These are phyloP conservation scores for Backusella luteola DNA, from an alignment of 192 early-diverging fungal species.

Conservation along the genomic window DNA sequence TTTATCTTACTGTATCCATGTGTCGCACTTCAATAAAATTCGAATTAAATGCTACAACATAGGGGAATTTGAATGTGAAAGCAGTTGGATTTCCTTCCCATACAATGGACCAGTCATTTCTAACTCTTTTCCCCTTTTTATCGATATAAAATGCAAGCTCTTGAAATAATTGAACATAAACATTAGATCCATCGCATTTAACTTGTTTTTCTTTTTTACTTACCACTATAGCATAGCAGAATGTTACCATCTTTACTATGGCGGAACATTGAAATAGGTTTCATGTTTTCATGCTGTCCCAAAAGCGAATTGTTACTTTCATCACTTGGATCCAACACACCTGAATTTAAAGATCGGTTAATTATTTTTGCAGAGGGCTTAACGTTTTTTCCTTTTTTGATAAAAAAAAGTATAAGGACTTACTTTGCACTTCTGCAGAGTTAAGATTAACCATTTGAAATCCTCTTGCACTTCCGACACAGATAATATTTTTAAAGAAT, in stretches of 20 bases:
- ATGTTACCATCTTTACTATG: slow-evolving; percentile 70
- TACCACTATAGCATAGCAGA: slow-evolving; percentile 90
- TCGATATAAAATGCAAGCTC: slow-evolving; percentile 94
- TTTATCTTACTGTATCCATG: slow-evolving; percentile 64
- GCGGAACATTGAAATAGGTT: slow-evolving; percentile 83
- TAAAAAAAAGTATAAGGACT: background rate
- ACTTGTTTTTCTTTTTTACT: slow-evolving; percentile 14
- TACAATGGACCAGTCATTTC: slow-evolving; percentile 75
- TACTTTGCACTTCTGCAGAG: slow-evolving; percentile 75
- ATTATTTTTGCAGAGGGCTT: background rate
- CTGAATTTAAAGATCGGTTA: slow-evolving; percentile 24
- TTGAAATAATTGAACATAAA: slow-evolving; percentile 20
- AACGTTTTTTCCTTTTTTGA: background rate
- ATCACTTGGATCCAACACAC: slow-evolving; percentile 84
- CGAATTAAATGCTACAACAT: slow-evolving; percentile 87
- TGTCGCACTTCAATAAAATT: slow-evolving; percentile 90
- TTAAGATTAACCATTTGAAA: slow-evolving; percentile 92
- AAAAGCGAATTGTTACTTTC: slow-evolving; percentile 72
- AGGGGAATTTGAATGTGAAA: slow-evolving; percentile 82
- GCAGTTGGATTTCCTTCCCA: slow-evolving; percentile 87
- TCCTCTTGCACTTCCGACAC: slow-evolving; percentile 88
- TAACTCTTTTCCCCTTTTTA: slow-evolving; percentile 74
- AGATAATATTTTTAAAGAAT: slow-evolving; percentile 81
- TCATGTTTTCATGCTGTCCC: slow-evolving; percentile 66
- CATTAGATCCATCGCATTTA: background rate